A percentile compares a stretch with the other conserved stretches of the same genome.
Evolutionary conservation across 129 eudicot genomes (phyloP).

Genomic region (Escallonia herrerae): DNA sequence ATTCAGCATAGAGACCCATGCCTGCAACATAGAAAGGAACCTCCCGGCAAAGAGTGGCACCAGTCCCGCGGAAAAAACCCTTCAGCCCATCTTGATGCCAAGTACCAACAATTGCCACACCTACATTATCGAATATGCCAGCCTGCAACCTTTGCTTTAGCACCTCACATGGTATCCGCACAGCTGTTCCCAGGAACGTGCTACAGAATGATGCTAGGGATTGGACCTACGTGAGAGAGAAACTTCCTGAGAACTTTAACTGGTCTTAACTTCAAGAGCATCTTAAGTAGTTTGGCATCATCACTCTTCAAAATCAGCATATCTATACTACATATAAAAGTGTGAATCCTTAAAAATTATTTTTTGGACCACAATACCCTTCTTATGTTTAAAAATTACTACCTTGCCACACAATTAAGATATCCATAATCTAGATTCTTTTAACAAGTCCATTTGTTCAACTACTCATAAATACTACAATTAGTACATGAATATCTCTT

Average conservation of each 20-base stretch:
- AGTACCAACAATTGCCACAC: constrained; percentile 77
- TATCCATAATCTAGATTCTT: too few relatives aligned
- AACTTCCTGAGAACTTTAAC: background rate
- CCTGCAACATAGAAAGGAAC: constrained; percentile 96
- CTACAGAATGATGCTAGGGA: constrained; percentile 90
- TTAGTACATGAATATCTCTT: too few relatives aligned
- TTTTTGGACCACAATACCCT: too few relatives aligned
- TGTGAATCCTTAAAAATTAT: too few relatives aligned
- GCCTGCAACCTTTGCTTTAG: constrained; percentile 93
- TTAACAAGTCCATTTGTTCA: too few relatives aligned
- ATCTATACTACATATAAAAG: too few relatives aligned
- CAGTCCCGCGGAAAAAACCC: constrained; percentile 98
- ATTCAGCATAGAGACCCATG: constrained; percentile 93
- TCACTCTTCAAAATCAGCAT: too few relatives aligned
- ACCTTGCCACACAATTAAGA: too few relatives aligned
- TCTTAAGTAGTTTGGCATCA: background rate
- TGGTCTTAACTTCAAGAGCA: background rate
- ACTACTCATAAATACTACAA: too few relatives aligned
- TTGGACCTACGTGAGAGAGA: constrained; percentile 50
- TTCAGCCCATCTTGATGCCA: constrained; percentile 93
- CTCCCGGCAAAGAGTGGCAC: constrained; percentile 94
- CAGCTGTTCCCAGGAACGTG: constrained; percentile 88
- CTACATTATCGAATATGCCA: constrained; percentile 75
- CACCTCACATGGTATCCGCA: constrained; percentile 87
- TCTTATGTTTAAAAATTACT: too few relatives aligned